Conservation (phyloP, 495 filamentous ascomycete species). For the Lophiostoma macrostomum region DNA sequence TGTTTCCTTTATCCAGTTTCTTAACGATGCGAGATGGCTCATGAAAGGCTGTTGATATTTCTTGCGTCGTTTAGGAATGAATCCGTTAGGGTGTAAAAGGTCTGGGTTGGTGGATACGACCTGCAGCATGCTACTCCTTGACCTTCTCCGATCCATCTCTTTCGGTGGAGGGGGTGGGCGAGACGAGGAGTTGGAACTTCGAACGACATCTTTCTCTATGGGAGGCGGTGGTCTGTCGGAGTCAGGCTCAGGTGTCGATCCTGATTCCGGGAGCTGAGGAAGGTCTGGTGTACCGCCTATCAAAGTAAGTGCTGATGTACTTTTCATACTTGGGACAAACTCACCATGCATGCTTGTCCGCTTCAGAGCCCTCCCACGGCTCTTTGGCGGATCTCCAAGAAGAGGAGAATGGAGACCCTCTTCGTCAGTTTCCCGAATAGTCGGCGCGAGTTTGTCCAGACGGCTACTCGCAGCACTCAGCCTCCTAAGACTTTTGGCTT, state of each 20-base stretch:
- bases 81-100: conserved; percentile 54
- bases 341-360: conserved; percentile 34
- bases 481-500: conserved; percentile 74
- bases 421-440: conserved; percentile 71
- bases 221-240: conserved; percentile 58
- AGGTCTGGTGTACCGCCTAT: conserved; percentile 54
- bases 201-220: conserved; percentile 73
- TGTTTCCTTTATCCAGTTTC: conserved; percentile 80
- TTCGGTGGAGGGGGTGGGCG: conserved; percentile 83
- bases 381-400: conserved; percentile 40
- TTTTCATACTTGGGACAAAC: conserved; percentile 21
- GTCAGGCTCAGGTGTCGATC: conserved; percentile 41
- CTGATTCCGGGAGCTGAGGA: conserved; percentile 66
- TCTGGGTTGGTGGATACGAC: conserved; percentile 72
- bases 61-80: conserved; percentile 52
- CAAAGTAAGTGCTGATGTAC: background rate
- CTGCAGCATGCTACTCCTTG: conserved; percentile 74
- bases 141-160: conserved; percentile 60
- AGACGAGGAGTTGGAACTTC: conserved; percentile 66
- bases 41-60: conserved; percentile 70
- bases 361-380: conserved; percentile 39
- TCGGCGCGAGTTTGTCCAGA: conserved; percentile 72
- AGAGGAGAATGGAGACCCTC: conserved; percentile 50
- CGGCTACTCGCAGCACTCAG: conserved; percentile 83
- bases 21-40: conserved; percentile 77